Evolutionary conservation across 306 rosid genomes (phyloP), one percentile per base, ranked within the genome.

Genomic region (Glycine soja): DNA sequence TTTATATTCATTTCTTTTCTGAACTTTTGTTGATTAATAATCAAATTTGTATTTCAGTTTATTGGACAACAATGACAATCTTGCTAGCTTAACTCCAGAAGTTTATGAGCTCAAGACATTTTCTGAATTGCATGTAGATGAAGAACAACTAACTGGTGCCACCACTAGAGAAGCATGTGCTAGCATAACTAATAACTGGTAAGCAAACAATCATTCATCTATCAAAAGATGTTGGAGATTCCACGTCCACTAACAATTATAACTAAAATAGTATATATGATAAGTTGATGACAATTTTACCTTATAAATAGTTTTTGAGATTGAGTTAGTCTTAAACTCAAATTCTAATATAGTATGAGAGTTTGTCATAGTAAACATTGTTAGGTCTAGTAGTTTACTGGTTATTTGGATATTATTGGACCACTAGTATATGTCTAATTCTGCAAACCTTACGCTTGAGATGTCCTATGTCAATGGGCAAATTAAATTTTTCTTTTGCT

Each of bases 1-100:
- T 2, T 59, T 47, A n/a, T 54, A 54, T 15, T 7, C 2, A 16
- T 56, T 63, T 72, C 56, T 24, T 38, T n/a, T 5, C 4, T 30
- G 46, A 58, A 7, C 13, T 82, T 69, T 51, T 71, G 65, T 52
- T 36, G 62, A 47, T 52, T 36, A 58, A 48, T 24, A 34, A 18
- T 76, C 5, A 48, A 65, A 77, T 58, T 76, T 70, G 52, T 80
- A 6, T 64, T 53, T 80, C 84, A 92, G 97, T 74, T 87, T 92
- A 80, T 88, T 92, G 64, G 97, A 90, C 83, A 86, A 89, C 69
- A 92, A 92, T 74, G 80, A 85, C 51, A 59, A 88, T 84, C 94
- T 90, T 30, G 66, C 58, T 24, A 59, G 30, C 84, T 51, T 83
- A 13, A 68, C 90, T 69, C 87, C 89, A 7, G 89, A 89, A 70